phyloP scores from a whole-genome alignment of 768 basidiomycete species.

The Phylloporus sp. region DNA sequence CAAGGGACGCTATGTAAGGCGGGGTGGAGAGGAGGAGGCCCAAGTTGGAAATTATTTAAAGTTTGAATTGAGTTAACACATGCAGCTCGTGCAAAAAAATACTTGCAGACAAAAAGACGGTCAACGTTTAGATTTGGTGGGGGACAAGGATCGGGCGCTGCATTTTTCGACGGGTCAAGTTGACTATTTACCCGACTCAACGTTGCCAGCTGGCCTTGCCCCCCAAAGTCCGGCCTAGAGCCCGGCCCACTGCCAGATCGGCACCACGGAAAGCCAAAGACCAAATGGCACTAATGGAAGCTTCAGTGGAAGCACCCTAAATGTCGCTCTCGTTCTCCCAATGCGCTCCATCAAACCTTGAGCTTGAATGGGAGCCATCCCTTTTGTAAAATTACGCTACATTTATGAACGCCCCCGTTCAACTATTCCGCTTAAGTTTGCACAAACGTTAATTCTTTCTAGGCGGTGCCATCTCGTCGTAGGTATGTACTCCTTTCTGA shows the following conservation, averaged over 20 bases:
- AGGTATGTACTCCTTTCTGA: slow-evolving; percentile 1
- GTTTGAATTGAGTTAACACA: slow-evolving; percentile 54
- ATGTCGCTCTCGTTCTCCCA: slow-evolving; percentile 2
- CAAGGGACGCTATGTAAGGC: slow-evolving; percentile 11
- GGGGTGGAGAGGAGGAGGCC: slow-evolving; percentile 20
- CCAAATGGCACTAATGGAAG: slow-evolving; percentile 18
- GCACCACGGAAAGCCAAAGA: slow-evolving; percentile 15
- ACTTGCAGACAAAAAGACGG: no score
- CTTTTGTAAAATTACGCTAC: slow-evolving; percentile 5
- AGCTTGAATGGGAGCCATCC: slow-evolving; percentile 8
- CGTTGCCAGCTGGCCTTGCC: not conserved
- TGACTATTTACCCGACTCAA: no score
- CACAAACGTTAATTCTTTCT: slow-evolving; percentile 19
- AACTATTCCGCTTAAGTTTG: not conserved
- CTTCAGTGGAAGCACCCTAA: slow-evolving; percentile 2
- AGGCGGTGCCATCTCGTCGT: slow-evolving; percentile 5
- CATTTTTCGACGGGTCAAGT: not conserved
- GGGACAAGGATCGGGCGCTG: slow-evolving; percentile 20
- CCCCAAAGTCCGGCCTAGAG: not conserved
- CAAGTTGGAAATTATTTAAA: slow-evolving; percentile 41
- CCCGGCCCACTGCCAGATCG: slow-evolving; percentile 13
- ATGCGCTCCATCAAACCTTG: slow-evolving; percentile 26
- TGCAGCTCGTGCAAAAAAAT: slow-evolving; percentile 9
- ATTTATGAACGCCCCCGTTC: slow-evolving; percentile 3
- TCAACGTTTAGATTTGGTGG: slow-evolving; percentile 15